phyloP scores from a whole-genome alignment of 306 rosid genomes.

The Rosa persica region DNA sequence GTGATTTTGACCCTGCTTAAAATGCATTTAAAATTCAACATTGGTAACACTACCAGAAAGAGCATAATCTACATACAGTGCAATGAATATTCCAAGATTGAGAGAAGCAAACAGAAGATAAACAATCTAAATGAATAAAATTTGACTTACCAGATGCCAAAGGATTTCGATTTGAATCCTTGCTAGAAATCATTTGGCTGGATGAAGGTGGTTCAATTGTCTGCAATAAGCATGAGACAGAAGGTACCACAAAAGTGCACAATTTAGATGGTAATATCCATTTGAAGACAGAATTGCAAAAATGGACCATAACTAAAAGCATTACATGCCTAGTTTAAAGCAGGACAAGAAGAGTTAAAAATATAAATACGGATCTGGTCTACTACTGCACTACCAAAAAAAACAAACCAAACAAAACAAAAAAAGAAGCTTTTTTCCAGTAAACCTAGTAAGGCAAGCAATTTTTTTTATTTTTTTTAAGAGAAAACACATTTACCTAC shows the following conservation, averaged over 20 bases:
- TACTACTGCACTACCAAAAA: no score
- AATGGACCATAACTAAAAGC: background rate
- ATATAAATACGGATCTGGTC: background rate
- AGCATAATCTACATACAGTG: background rate
- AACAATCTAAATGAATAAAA: slow-evolving; percentile 19
- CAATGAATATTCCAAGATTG: slow-evolving; percentile 11
- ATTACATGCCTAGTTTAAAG: background rate
- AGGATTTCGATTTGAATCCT: slow-evolving; percentile 48
- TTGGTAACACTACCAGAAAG: background rate
- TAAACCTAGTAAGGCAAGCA: no score
- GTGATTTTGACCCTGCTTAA: slow-evolving; percentile 58
- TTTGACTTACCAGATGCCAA: slow-evolving; percentile 40
- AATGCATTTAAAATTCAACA: slow-evolving; percentile 11
- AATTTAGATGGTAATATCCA: slow-evolving; percentile 21
- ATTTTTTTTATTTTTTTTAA: no score
- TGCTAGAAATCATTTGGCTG: slow-evolving; percentile 31
- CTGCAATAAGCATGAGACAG: slow-evolving; percentile 39
- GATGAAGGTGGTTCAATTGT: slow-evolving; percentile 46
- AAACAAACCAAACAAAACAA: no score
- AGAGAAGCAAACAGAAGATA: slow-evolving; percentile 24
- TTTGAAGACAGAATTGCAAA: slow-evolving; percentile 8
- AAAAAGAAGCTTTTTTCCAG: no score
- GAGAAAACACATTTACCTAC: no score
- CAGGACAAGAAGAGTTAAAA: background rate
- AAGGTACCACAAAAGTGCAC: slow-evolving; percentile 19